phyloP scores from a whole-genome alignment of 2,329 filamentous ascomycete genomes.

The Grosmannia penicillata region DNA sequence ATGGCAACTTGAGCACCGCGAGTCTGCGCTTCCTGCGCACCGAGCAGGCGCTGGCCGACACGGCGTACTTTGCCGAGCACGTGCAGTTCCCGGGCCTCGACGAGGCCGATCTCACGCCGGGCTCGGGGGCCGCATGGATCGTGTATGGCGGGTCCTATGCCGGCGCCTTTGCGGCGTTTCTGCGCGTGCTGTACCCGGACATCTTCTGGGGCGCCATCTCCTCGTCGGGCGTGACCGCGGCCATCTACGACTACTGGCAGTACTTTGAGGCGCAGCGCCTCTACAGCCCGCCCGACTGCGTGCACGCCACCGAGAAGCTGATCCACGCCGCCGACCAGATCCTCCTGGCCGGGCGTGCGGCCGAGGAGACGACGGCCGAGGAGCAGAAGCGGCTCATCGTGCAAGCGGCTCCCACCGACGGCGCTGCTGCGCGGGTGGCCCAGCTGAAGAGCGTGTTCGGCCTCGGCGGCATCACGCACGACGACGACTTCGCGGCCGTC shows the following conservation, averaged over 20 bases:
- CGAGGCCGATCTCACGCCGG: slow-evolving; percentile 38
- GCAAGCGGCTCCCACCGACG: neutral
- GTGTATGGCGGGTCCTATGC: slow-evolving; percentile 77
- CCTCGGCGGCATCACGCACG: slow-evolving; percentile 25
- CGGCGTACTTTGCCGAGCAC: slow-evolving; percentile 64
- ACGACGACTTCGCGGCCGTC: slow-evolving; percentile 32
- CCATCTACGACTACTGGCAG: slow-evolving; percentile 64
- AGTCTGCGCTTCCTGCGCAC: slow-evolving; percentile 72
- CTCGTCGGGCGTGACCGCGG: slow-evolving; percentile 64
- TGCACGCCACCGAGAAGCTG: slow-evolving; percentile 45
- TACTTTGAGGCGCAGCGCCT: slow-evolving; percentile 36
- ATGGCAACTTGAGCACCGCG: slow-evolving; percentile 46
- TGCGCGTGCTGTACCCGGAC: slow-evolving; percentile 63
- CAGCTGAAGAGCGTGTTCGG: slow-evolving; percentile 29
- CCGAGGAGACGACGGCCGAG: slow-evolving; percentile 22
- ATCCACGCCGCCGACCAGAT: slow-evolving; percentile 36
- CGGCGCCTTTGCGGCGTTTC: slow-evolving; percentile 62
- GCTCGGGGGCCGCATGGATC: slow-evolving; percentile 41
- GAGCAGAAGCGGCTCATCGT: neutral
- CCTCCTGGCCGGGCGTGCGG: slow-evolving; percentile 21
- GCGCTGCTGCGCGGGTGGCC: slow-evolving; percentile 5
- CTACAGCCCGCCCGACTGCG: slow-evolving; percentile 43
- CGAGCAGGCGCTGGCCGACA: slow-evolving; percentile 69
- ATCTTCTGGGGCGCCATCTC: slow-evolving; percentile 67
- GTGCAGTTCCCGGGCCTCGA: slow-evolving; percentile 57